Conservation (phyloP, 495 filamentous ascomycete genomes). For the Staphylotrichum tortipilum region DNA sequence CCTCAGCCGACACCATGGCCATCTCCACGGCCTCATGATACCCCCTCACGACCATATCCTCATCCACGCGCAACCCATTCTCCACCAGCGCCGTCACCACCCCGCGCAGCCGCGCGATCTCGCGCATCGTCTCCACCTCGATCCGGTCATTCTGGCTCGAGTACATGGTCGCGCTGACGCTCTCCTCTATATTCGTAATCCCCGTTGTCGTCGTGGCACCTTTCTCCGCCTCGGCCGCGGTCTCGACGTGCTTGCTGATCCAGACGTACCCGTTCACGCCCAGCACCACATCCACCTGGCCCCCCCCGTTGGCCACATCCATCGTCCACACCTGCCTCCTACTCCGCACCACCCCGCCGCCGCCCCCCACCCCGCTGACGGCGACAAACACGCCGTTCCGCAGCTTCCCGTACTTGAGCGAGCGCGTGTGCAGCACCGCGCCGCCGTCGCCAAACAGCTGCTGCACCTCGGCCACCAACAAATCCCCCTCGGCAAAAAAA, state of each 20-base stretch:
- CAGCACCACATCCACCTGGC: constrained; percentile 76
- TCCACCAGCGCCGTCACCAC: constrained; percentile 75
- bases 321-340: constrained; percentile 83
- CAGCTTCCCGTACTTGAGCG: constrained; percentile 87
- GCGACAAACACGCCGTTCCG: constrained; percentile 82
- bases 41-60: constrained; percentile 75
- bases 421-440: constrained; percentile 80
- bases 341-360: constrained; percentile 70
- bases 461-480: constrained; percentile 89
- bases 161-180: constrained; percentile 60
- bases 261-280: constrained; percentile 96
- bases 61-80: constrained; percentile 75
- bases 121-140: constrained; percentile 60
- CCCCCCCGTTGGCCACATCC: constrained; percentile 51
- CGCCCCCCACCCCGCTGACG: constrained; percentile 71
- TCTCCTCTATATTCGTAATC: constrained; percentile 80
- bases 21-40: constrained; percentile 73
- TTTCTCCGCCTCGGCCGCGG: constrained; percentile 37
- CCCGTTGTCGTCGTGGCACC: constrained; percentile 34
- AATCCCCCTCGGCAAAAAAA: constrained; percentile 85
- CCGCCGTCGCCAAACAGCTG: constrained; percentile 69
- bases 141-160: constrained; percentile 87
- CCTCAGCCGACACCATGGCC: constrained; percentile 49
- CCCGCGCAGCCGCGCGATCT: constrained; percentile 75
- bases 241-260: constrained; percentile 70